phyloP scores from a whole-genome alignment of 140 eudicot genomes.

The Bidens hawaiensis region DNA sequence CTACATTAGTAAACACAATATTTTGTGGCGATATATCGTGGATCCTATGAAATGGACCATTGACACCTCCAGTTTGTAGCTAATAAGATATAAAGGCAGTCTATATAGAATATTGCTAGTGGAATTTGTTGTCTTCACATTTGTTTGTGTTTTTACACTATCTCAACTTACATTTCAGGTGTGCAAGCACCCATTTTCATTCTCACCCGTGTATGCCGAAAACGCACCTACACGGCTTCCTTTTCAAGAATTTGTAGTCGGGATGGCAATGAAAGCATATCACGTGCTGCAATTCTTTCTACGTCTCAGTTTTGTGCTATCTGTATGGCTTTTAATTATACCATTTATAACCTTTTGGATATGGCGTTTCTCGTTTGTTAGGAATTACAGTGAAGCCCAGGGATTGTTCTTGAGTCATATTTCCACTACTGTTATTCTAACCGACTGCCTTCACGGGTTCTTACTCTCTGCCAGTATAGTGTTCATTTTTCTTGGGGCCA shows the following conservation, averaged over 20 bases:
- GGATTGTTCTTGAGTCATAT: conserved; percentile 73
- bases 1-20: not conserved
- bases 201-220: conserved; percentile 96
- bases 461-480: conserved; percentile 95
- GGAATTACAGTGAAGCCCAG: conserved; percentile 65
- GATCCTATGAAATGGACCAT: conserved; percentile 5
- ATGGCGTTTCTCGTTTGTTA: conserved; percentile 81
- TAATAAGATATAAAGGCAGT: not conserved
- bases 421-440: conserved; percentile 61
- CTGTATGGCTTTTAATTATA: conserved; percentile 78
- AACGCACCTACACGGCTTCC: conserved; percentile 96
- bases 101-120: not conserved
- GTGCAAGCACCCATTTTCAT: conserved; percentile 87
- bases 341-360: conserved; percentile 87
- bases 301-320: conserved; percentile 84
- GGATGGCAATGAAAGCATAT: conserved; percentile 86
- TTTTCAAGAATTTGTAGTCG: conserved; percentile 74
- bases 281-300: conserved; percentile 72
- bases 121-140: not conserved
- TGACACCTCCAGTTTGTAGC: not conserved
- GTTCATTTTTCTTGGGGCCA: conserved; percentile 83
- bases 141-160: conserved; percentile 20
- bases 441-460: conserved; percentile 92
- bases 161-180: conserved; percentile 48
- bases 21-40: not conserved